A percentile compares a stretch with the other conserved stretches of the same genome.
These are phyloP conservation scores for Yamadazyma akitaensis DNA, from an alignment of 805 yeast species.

Conservation along the genomic window DNA sequence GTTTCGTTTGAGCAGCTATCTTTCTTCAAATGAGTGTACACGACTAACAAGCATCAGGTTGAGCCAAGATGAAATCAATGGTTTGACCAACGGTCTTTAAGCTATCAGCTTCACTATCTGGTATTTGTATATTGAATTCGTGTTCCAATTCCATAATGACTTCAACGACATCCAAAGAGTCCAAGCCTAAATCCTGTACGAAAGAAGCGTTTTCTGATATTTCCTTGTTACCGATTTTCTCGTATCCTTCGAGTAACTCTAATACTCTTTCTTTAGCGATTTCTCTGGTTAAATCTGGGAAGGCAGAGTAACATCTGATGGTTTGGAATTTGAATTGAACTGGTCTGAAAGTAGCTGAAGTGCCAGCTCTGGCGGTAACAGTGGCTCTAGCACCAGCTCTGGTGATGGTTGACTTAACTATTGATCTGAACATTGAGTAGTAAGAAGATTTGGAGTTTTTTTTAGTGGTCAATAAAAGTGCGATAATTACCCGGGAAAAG, in stretches of 20 bases:
- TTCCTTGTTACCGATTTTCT: slow-evolving; percentile 45
- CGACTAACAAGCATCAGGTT: slow-evolving; percentile 32
- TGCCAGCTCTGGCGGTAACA: slow-evolving; percentile 1
- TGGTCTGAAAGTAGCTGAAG: background rate
- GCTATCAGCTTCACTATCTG: slow-evolving; percentile 45
- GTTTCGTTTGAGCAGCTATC: background rate
- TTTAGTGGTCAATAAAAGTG: slow-evolving; percentile 7
- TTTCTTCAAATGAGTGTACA: background rate
- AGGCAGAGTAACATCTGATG: slow-evolving; percentile 48
- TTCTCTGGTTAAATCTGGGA: slow-evolving; percentile 62
- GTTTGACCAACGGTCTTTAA: slow-evolving; percentile 47
- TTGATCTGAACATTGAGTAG: slow-evolving; percentile 13
- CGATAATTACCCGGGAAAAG: slow-evolving; percentile 4
- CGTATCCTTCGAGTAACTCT: slow-evolving; percentile 64
- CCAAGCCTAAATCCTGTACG: slow-evolving; percentile 43
- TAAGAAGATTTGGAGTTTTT: slow-evolving; percentile 5
- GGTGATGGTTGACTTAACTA: slow-evolving; percentile 3
- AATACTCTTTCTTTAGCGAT: slow-evolving; percentile 57
- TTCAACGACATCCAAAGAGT: slow-evolving; percentile 46
- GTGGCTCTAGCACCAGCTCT: background rate
- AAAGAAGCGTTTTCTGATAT: slow-evolving; percentile 36
- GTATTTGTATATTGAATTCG: slow-evolving; percentile 46
- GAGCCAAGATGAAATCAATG: slow-evolving; percentile 39
- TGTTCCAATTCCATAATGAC: slow-evolving; percentile 47
- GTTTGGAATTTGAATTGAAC: slow-evolving; percentile 3